A percentile compares a stretch with the other conserved stretches of the same genome.
phyloP scores from a whole-genome alignment of 805 yeast species.

The Metschnikowia continentalis region DNA sequence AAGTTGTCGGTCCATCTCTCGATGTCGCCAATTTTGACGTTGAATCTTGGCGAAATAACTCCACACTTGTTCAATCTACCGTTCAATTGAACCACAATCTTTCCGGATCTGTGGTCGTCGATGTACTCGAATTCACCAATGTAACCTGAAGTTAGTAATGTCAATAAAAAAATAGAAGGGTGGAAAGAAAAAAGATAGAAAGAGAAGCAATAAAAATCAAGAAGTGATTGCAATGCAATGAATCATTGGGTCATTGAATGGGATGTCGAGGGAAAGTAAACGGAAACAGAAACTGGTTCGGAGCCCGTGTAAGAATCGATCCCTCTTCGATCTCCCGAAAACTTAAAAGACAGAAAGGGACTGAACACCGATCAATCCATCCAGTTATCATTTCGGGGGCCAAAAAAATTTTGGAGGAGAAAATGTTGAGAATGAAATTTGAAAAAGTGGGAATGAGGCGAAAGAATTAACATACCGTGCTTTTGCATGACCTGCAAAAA shows the following conservation, averaged over 20 bases:
- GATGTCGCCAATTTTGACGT: slow-evolving; percentile 90
- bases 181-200: slow-evolving; percentile 11
- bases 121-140: slow-evolving; percentile 35
- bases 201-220: no score
- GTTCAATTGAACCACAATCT: slow-evolving; percentile 33
- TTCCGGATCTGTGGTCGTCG: slow-evolving; percentile 36
- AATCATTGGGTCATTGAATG: no score
- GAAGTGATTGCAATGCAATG: no score
- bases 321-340: slow-evolving; percentile 78
- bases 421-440: no score
- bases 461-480: slow-evolving; percentile 23
- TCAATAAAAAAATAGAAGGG: slow-evolving; percentile 2
- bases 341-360: slow-evolving; percentile 97
- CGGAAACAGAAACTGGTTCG: slow-evolving; percentile 42
- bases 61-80: slow-evolving; percentile 74
- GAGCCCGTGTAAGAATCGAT: slow-evolving; percentile 66
- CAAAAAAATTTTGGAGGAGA: background rate
- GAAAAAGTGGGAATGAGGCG: no score
- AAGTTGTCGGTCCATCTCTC: slow-evolving; percentile 99
- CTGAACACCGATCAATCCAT: slow-evolving; percentile 82
- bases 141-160: slow-evolving; percentile 27
- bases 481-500: slow-evolving; percentile 30
- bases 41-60: slow-evolving; percentile 98
- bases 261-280: slow-evolving; percentile 66
- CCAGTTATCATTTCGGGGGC: slow-evolving; percentile 96